phyloP scores from a whole-genome alignment of 176 grass and related monocot species.

The Sorghum bicolor region Sorghum_bicolor_NCBIv3 NC_012873.2:62380501-62381000 shows the following conservation, averaged over 20 bases:
- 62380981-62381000: background rate
- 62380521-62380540: background rate
- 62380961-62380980: background rate
- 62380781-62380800: background rate
- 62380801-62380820: background rate
- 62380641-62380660: background rate
- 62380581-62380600: background rate
- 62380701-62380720: background rate
- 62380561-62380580: background rate
- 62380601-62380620: background rate
- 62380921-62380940: background rate
- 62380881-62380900: background rate
- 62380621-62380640: background rate
- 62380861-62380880: background rate
- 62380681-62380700: background rate
- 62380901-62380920: background rate
- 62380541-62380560: background rate
- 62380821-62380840: slow-evolving; percentile 20
- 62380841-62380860: slow-evolving; percentile 13
- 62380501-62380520: background rate
- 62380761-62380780: slow-evolving; percentile 7
- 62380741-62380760: background rate
- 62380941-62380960: background rate
- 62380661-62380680: slow-evolving; percentile 2
- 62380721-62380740: background rate